Evolutionary conservation across 2,329 filamentous ascomycete species (phyloP), one percentile per base, ranked within the genome.

Genomic region (Fusarium mangiferae): DNA sequence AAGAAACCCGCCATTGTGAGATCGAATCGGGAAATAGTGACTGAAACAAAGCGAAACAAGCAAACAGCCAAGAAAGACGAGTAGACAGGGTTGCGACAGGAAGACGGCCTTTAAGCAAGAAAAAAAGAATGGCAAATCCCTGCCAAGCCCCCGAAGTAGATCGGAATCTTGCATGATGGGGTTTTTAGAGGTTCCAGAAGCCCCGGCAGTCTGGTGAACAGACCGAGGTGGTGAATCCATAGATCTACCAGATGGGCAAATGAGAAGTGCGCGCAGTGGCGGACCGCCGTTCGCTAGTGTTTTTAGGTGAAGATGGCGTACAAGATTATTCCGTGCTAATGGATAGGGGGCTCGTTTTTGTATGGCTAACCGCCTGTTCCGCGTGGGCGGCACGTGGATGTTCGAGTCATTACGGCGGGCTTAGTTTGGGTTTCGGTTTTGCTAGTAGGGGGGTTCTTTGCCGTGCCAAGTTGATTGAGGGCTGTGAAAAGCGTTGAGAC

Each of bases 1-100:
- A 73, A 26, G 17, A 73, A 73, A 11, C 70, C 70, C 7, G 70
- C 45, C 70, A 73, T 73, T 28, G 14, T 38, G 20, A 35, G 10
- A 48, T 36, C 18, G 3, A 38, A 26, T 44, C 14, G 17, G n/a
- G n/a, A n/a, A 35, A 41, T 28, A 6, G 10, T 14, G 4, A 26
- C 18, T 26, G 24, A 18, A 41, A 49, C 22, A 42, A 12, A 48
- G 13, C 17, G 20, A 24, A 38, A 51, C 45, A 28, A 62, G 35
- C 28, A 28, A 24, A 33, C 15, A 46, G 42, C 30, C 54, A 42
- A 49, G 26, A 52, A 17, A 10, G 9, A 35, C 8, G 2, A 36
- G 9, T 2, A 38, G 28, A 42, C 24, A 28, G 41, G n/a, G 46
- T 42, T 33, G 22, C 18, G n/a, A 18, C 28, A 18, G 24, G 18